Evolutionary conservation across 129 eudicot species (phyloP).

Genomic region (Artemisia annua): DNA sequence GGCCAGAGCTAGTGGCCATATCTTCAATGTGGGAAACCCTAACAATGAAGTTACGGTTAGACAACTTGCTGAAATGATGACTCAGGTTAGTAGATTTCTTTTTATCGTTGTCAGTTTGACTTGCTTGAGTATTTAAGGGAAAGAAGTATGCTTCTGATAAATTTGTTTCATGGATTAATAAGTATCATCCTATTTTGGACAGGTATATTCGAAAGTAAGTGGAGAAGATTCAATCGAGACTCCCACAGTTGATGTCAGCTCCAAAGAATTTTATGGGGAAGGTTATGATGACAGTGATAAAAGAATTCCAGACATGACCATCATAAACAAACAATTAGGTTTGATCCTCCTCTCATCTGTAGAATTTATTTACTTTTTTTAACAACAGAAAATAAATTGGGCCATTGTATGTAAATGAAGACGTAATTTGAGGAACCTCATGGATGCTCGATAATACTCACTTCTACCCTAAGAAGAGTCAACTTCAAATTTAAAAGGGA

Average conservation of each 20-base stretch:
- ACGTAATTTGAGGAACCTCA: background rate
- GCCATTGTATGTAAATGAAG: background rate
- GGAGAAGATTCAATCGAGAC: conserved; percentile 70
- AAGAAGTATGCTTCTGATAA: background rate
- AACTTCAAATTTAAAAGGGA: background rate
- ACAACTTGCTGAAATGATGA: conserved; percentile 99
- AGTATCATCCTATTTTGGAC: conserved; percentile 3
- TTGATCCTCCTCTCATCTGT: background rate
- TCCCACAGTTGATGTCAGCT: conserved; percentile 85
- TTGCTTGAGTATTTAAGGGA: background rate
- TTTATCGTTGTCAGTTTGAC: background rate
- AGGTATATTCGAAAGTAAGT: conserved; percentile 89
- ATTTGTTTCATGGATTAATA: background rate
- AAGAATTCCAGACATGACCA: conserved; percentile 97
- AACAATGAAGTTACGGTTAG: conserved; percentile 99
- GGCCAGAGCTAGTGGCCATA: conserved; percentile 89
- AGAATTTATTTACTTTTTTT: background rate
- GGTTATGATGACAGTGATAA: conserved; percentile 98
- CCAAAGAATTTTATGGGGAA: conserved; percentile 94
- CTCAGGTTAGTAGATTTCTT: conserved; percentile 51
- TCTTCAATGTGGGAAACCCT: conserved; percentile 94
- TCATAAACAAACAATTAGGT: conserved; percentile 90
- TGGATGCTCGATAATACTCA: background rate
- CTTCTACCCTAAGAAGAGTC: background rate
- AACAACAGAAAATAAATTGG: background rate